Conservation (phyloP, 768 basidiomycete genomes). For the Macrolepiota fuliginosa region DNA sequence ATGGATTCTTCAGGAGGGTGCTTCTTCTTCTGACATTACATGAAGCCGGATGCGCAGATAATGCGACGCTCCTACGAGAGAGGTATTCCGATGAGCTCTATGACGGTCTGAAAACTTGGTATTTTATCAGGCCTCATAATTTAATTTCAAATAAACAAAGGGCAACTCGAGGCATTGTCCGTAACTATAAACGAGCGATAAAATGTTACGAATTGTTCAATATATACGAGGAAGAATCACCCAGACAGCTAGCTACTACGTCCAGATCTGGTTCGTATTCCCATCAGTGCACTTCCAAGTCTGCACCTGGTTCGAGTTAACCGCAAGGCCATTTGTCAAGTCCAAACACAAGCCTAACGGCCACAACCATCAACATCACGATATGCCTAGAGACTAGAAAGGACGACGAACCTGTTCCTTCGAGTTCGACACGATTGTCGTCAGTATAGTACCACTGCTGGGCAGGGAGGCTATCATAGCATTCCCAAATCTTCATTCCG, state of each 20-base stretch:
- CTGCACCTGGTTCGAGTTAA: slow-evolving; percentile 28
- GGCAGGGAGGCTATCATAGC: slow-evolving; percentile 30
- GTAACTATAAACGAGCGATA: too few relatives aligned
- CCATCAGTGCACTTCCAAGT: slow-evolving; percentile 30
- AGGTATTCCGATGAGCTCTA: too few relatives aligned
- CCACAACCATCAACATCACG: background rate
- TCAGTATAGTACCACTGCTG: slow-evolving; percentile 31
- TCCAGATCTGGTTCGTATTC: slow-evolving; percentile 29
- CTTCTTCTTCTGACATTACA: too few relatives aligned
- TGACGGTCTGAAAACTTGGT: too few relatives aligned
- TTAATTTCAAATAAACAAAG: too few relatives aligned
- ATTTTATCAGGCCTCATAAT: too few relatives aligned
- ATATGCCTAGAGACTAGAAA: background rate
- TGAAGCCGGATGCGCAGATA: too few relatives aligned
- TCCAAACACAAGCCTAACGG: slow-evolving; percentile 28
- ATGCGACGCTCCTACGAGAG: too few relatives aligned
- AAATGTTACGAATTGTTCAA: too few relatives aligned
- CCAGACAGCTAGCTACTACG: background rate
- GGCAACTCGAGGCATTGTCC: too few relatives aligned
- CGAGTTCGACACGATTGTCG: slow-evolving; percentile 28
- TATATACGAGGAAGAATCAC: background rate
- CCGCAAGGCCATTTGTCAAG: slow-evolving; percentile 24
- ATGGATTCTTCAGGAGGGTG: too few relatives aligned
- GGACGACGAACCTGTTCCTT: slow-evolving; percentile 21
- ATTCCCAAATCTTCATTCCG: slow-evolving; percentile 26